Conservation (phyloP, 306 rosid genomes). For the Citrullus colocynthis region DNA sequence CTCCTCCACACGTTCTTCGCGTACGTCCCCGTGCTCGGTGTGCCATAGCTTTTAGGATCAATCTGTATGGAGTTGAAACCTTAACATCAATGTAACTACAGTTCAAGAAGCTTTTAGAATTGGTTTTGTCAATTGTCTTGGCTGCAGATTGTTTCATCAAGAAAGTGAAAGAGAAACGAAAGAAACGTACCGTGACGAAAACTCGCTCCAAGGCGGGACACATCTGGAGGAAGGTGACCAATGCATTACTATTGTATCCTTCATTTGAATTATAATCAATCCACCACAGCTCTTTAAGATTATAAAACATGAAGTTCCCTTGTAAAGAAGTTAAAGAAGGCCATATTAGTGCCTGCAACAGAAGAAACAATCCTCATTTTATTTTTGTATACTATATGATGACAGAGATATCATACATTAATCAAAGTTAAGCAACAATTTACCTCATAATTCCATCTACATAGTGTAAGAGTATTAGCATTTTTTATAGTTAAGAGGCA, state of each 20-base stretch:
- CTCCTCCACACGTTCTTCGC: constrained; percentile 15
- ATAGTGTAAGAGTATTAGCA: constrained; percentile 37
- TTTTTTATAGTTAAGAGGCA: constrained; percentile 57
- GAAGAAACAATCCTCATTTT: not conserved
- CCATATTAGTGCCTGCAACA: constrained; percentile 45
- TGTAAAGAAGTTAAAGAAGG: constrained; percentile 31
- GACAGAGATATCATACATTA: not conserved
- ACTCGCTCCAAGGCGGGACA: constrained; percentile 61
- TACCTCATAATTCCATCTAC: constrained; percentile 72
- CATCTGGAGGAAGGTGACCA: constrained; percentile 41
- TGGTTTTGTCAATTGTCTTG: not conserved
- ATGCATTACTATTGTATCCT: constrained; percentile 24
- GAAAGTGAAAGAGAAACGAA: not conserved
- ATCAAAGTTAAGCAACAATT: not conserved
- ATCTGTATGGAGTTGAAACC: constrained; percentile 21
- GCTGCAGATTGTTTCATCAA: not conserved
- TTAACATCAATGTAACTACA: not conserved
- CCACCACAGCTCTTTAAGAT: constrained; percentile 58
- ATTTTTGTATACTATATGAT: not conserved
- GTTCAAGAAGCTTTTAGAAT: not conserved
- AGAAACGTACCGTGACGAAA: constrained; percentile 20
- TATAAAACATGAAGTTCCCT: constrained; percentile 45
- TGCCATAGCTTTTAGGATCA: constrained; percentile 29
- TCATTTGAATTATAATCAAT: constrained; percentile 28
- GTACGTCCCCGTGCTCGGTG: constrained; percentile 9